Base-by-base conservation (phyloP, 805 yeast genomes). In the Lipomyces anomalus region DNA sequence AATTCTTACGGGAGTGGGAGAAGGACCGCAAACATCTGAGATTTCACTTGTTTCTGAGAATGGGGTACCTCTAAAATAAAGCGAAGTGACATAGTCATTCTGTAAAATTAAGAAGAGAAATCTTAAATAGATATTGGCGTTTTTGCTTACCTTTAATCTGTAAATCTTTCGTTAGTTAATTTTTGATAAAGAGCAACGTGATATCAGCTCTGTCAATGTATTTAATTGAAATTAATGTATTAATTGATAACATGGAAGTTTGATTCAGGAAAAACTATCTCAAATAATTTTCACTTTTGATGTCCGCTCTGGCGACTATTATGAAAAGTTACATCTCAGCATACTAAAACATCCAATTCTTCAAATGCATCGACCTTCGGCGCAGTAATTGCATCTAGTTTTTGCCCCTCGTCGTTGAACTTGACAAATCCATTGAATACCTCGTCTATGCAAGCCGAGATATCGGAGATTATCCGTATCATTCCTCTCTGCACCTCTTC, bases 1-100 rank as follows among this genome's bases (percentile, higher is more conserved):
- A 33, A 92, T 92, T 56, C 69, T 84, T 59, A 89, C 98, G 13
- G 68, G 76, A 56, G 89, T 87, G 44, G 98, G 97, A 28, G 77
- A 78, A 21, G 97, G 96, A 37, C 97, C 97, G 11, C 78, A 73
- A 63, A 74, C 70, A 44, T 73, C 81, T 20, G 56, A 67, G 2
- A 78, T 76, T 50, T 67, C 73, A 22, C 72, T 86, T 57, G 72
- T 84, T 45, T 74, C 79, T 59, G 72, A 67, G 22, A 52, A 61
- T 22, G 94, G 92, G 3, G 65, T 75, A 50, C 90, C 30, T 26
- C 11, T 90, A 57, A 78, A 74, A 55, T 57, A 40, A 33, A 16
- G 13, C 6, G 32, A 28, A 28, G 13, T 28, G 16, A 28, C 16
- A 28, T 28, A 13, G 16, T 13, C 32, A 13, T 13, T 16, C 16